A percentile compares a stretch with the other conserved stretches of the same genome.
Conservation (phyloP, 2,329 filamentous ascomycete species). For the Celoporthe dispersa region DNA sequence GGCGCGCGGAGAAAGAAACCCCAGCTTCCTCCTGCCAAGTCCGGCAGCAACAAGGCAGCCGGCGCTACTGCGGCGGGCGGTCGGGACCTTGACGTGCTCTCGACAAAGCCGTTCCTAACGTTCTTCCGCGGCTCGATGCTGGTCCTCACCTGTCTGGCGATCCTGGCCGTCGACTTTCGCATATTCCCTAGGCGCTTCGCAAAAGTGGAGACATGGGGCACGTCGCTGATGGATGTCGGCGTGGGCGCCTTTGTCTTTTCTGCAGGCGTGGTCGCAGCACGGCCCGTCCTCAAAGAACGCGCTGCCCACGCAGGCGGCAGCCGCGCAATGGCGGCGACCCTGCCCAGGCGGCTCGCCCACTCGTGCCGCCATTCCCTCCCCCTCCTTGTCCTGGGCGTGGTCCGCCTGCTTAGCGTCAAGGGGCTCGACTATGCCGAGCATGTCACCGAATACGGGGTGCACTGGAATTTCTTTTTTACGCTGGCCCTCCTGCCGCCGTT, state of each 20-base stretch:
- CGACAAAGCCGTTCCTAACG: slow-evolving; percentile 90
- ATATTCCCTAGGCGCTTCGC: slow-evolving; percentile 93
- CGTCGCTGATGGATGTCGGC: slow-evolving; percentile 97
- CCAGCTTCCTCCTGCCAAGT: slow-evolving; percentile 49
- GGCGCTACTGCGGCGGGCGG: slow-evolving; percentile 36
- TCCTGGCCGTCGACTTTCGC: slow-evolving; percentile 94
- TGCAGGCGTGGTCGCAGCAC: slow-evolving; percentile 85
- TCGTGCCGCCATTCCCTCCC: slow-evolving; percentile 83
- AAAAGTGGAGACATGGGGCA: slow-evolving; percentile 99
- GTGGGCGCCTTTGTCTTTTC: slow-evolving; percentile 98
- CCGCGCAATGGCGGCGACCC: slow-evolving; percentile 48
- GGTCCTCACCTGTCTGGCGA: slow-evolving; percentile 84
- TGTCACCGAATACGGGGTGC: slow-evolving; percentile 95
- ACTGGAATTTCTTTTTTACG: slow-evolving; percentile 99
- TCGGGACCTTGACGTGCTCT: slow-evolving; percentile 56
- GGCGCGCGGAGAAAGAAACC: slow-evolving; percentile 52
- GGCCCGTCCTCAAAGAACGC: slow-evolving; percentile 74
- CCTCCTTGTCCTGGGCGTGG: slow-evolving; percentile 76
- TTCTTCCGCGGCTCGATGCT: slow-evolving; percentile 92
- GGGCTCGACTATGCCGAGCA: slow-evolving; percentile 95
- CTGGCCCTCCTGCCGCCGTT: slow-evolving; percentile 87
- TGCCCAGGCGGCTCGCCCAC: slow-evolving; percentile 62
- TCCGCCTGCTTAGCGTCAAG: slow-evolving; percentile 88
- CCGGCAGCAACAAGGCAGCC: slow-evolving; percentile 13
- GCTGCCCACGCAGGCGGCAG: slow-evolving; percentile 39